Conservation (phyloP, 2,329 filamentous ascomycete species). For the Cordyceps militaris region DNA sequence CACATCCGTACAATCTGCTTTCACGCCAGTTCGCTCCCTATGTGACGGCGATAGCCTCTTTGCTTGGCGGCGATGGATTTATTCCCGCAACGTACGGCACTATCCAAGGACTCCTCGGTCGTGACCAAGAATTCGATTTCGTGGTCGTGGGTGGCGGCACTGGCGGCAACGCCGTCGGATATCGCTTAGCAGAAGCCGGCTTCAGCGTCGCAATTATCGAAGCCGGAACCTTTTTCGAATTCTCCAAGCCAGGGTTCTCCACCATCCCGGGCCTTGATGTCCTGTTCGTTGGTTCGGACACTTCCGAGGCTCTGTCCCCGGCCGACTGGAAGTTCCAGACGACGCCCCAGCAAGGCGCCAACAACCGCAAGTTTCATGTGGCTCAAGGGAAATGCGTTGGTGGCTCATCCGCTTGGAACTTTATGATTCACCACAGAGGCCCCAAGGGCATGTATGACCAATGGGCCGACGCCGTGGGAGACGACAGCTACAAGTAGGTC, state of each 20-base stretch:
- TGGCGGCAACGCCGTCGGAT: slow-evolving; percentile 24
- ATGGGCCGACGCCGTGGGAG: slow-evolving; percentile 24
- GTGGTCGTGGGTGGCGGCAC: slow-evolving; percentile 26
- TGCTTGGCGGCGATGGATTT: neutral
- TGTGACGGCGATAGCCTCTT: neutral
- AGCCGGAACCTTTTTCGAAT: slow-evolving; percentile 26
- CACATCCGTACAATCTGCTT: neutral
- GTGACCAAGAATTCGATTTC: slow-evolving; percentile 14
- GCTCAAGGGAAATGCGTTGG: slow-evolving; percentile 32
- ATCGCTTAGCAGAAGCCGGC: slow-evolving; percentile 20
- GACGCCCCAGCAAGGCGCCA: slow-evolving; percentile 18
- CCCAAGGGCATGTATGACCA: slow-evolving; percentile 24
- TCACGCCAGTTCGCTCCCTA: neutral
- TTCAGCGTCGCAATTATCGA: slow-evolving; percentile 23
- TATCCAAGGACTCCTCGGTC: neutral
- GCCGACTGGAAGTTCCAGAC: slow-evolving; percentile 26
- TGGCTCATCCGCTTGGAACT: slow-evolving; percentile 31
- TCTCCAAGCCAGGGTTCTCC: slow-evolving; percentile 22
- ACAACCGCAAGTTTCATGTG: slow-evolving; percentile 27
- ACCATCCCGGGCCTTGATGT: slow-evolving; percentile 21
- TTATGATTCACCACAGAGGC: slow-evolving; percentile 28
- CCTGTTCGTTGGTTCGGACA: slow-evolving; percentile 17
- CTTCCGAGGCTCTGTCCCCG: slow-evolving; percentile 17
- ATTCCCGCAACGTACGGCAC: neutral
- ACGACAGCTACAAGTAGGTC: slow-evolving; percentile 23